These are phyloP conservation scores for Penicillium taxi DNA, from an alignment of 495 filamentous ascomycete species.

Conservation along the genomic window DNA sequence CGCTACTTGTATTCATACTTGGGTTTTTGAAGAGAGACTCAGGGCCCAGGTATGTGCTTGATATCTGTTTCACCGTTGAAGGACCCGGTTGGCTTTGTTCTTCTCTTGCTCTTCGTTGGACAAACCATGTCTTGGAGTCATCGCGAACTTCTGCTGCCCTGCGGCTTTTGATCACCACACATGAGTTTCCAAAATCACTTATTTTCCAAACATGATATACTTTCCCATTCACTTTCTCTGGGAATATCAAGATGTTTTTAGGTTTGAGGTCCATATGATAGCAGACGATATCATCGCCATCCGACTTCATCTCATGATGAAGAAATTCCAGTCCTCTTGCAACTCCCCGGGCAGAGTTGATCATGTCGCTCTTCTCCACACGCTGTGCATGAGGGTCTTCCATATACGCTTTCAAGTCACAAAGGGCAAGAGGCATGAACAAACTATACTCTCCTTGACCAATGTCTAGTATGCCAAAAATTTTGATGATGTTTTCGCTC, in stretches of 20 bases:
- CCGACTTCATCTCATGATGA: slow-evolving; percentile 24
- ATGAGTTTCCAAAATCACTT: slow-evolving; percentile 33
- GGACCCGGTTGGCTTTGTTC: slow-evolving; percentile 9
- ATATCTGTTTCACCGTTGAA: slow-evolving; percentile 6
- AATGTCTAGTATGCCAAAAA: slow-evolving; percentile 23
- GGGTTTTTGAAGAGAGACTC: slow-evolving; percentile 14
- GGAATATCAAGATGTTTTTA: slow-evolving; percentile 28
- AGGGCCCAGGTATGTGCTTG: slow-evolving; percentile 28
- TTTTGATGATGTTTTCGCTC: slow-evolving; percentile 27
- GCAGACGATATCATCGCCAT: slow-evolving; percentile 20
- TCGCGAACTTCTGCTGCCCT: slow-evolving; percentile 3
- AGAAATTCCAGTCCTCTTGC: slow-evolving; percentile 28
- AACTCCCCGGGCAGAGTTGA: slow-evolving; percentile 20
- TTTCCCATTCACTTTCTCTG: slow-evolving; percentile 8
- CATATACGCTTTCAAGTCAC: slow-evolving; percentile 27
- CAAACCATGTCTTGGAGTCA: not conserved
- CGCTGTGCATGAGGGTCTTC: slow-evolving; percentile 3
- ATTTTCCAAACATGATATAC: slow-evolving; percentile 25
- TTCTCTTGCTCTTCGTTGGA: not conserved
- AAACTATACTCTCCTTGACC: slow-evolving; percentile 23
- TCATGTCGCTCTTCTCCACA: slow-evolving; percentile 16
- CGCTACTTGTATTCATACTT: slow-evolving; percentile 26
- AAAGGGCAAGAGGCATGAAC: slow-evolving; percentile 31
- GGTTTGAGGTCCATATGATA: slow-evolving; percentile 36
- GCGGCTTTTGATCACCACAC: slow-evolving; percentile 23